phyloP scores from a whole-genome alignment of 1,284 basidiomycete species.

The Moniliophthora roreri region DNA sequence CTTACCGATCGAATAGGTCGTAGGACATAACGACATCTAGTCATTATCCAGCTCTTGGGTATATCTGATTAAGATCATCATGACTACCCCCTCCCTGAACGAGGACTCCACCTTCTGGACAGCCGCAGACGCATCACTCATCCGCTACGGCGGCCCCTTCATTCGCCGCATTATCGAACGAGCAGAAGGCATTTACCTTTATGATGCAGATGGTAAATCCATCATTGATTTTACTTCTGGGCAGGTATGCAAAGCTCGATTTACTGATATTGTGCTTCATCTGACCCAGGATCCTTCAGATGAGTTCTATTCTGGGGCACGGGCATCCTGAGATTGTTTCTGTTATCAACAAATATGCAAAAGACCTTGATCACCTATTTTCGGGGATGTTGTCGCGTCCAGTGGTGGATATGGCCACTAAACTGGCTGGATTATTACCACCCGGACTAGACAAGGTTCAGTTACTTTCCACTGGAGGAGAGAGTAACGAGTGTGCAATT shows the following conservation, averaged over 20 bases:
- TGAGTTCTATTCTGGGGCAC: conserved; percentile 22
- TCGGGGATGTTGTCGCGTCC: conserved; percentile 21
- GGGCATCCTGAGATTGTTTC: conserved; percentile 20
- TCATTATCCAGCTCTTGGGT: too few species aligned
- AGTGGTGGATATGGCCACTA: conserved; percentile 18
- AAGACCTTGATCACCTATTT: conserved; percentile 20
- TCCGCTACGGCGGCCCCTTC: conserved; percentile 20
- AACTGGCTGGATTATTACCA: conserved; percentile 16
- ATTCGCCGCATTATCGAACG: conserved; percentile 19
- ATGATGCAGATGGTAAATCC: conserved; percentile 19
- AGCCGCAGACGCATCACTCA: conserved; percentile 18
- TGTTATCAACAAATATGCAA: conserved; percentile 15
- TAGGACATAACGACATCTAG: too few species aligned
- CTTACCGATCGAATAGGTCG: too few species aligned
- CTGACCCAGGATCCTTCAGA: conserved; percentile 14
- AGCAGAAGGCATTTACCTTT: conserved; percentile 20
- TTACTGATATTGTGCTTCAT: neutral
- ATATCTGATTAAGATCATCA: too few species aligned
- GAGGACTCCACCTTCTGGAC: conserved; percentile 17
- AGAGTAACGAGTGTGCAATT: conserved; percentile 21
- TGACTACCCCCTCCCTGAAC: conserved; percentile 3
- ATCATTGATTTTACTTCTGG: conserved; percentile 23
- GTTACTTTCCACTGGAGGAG: conserved; percentile 19
- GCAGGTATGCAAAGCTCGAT: conserved; percentile 9
- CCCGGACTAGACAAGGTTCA: conserved; percentile 22